Evolutionary conservation across 208 protist species (phyloP).

Genomic region (Acanthamoeba royreba): DNA sequence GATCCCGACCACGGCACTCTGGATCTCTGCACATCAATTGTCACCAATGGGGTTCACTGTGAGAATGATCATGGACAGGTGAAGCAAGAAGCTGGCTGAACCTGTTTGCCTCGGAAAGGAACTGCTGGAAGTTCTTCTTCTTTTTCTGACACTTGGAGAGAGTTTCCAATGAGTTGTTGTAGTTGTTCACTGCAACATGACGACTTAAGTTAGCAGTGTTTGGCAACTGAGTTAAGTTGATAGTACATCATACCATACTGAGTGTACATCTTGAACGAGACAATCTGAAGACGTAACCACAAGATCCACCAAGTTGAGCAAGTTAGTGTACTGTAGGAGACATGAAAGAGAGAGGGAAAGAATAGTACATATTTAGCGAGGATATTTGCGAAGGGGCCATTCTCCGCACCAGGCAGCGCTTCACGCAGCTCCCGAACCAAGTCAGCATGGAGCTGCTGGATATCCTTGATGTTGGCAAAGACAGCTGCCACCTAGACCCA

Average conservation of each 20-base stretch:
- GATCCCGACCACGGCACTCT: neutral
- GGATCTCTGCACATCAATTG: neutral
- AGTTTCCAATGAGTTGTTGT: neutral
- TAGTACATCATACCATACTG: neutral
- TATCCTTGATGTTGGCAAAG: constrained; percentile 29
- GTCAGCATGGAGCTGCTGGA: neutral
- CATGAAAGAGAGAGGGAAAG: neutral
- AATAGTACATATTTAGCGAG: neutral
- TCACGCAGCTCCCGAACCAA: neutral
- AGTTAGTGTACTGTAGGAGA: neutral
- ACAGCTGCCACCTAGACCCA: neutral
- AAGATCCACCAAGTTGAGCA: neutral
- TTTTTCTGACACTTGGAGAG: neutral
- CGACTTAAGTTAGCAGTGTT: neutral
- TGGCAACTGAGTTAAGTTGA: neutral
- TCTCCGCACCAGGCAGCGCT: neutral
- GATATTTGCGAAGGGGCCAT: neutral
- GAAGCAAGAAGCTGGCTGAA: neutral
- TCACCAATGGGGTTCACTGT: neutral
- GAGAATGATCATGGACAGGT: neutral
- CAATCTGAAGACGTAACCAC: neutral
- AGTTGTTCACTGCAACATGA: neutral
- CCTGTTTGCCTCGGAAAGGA: neutral
- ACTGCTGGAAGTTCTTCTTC: neutral
- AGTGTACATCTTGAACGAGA: neutral